Evolutionary conservation across 768 basidiomycete genomes (phyloP), one percentile per base, ranked within the genome.

Genomic region (Auriscalpium vulgare): DNA sequence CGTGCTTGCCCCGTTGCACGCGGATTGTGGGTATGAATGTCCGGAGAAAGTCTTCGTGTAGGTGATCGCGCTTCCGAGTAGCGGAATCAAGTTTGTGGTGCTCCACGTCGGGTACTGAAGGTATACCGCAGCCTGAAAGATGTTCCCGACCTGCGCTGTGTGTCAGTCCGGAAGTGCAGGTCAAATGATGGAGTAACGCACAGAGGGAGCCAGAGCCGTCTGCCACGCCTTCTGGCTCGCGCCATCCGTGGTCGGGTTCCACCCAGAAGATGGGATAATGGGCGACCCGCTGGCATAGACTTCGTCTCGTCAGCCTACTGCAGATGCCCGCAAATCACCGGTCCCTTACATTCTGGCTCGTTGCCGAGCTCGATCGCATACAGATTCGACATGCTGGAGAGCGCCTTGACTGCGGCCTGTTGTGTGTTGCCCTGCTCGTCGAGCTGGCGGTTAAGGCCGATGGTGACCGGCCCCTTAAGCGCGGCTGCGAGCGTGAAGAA

Each of bases 11-110:
- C 72, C 72, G 13, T 64, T 63, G 56, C 72, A 72, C 10, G 72
- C 71, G 14, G 70, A 71, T 59, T 71, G 72, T 29, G 70, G 72
- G 55, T 72, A 72, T 13, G 72, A 73, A 56, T 72, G 70, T 17
- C 68, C 62, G 4, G 70, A 72, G 46, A 72, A 67, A 17, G 68
- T 67, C 53, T 68, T 69, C 47, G 69, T 64, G 29, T 65, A 57
- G 38, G 50, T 60, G 43, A 68, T 37, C 40, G 64, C 63, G 46
- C 63, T 57, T 11, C 67, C 67, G 47, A 72, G 63, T 53, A 63
- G 53, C 6, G 71, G 62, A 4, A 71, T 65, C 11, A 72, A 63
- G 17, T 64, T 66, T 45, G 61, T 59, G 13, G 68, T 68, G 47
- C 62, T 69, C 72, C 71, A 67, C 14, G 54, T 61, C 6, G 67